Base-by-base conservation (phyloP, 2,329 filamentous ascomycete genomes). In the Aspergillus pseudoviridinutans region DNA sequence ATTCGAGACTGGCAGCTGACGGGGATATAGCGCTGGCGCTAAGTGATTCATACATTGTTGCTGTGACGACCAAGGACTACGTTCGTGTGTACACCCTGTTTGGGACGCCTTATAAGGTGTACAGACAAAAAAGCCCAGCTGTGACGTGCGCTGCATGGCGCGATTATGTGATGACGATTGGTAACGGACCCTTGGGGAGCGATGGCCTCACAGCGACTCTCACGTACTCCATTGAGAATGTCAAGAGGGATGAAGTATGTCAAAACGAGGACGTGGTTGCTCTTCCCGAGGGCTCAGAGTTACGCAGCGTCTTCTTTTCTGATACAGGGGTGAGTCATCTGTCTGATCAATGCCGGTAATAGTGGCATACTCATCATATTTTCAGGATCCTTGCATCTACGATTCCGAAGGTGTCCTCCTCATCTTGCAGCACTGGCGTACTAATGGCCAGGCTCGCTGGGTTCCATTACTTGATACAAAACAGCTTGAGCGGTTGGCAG, bases 131-230 rank as follows among this genome's bases (percentile, higher is more conserved):
- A 79, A 92, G 89, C 74, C 92, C 93, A 1, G 90, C 91, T 53
- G 92, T 99, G 22, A 94, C 92, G 0, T 99, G 94, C 69, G 91
- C 92, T 0, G 93, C 91, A 65, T 97, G 91, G 90, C 84, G 89
- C 63, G 92, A 99, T 78, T 97, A 97, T 73, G 88, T 99, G n/a
- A 83, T 97, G 71, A 97, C 92, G 0, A 85, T 99, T 64, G 93
- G 93, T 54, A 99, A 99, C 67, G 95, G 95, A 0, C 86, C 94
- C 0, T 84, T 96, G 35, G 87, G 87, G 12, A 84, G 87, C 9
- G 88, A 94, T 69, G 93, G 94, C 20, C 84, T 82, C 14, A 59
- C 64, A 56, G 87, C 91, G 0, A 87, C 87, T 47, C 82, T 99
- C 27, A 79, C 90, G 8, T 99, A 97, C 77, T 92, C 90, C 0